Conservation (phyloP, 1,284 basidiomycete genomes). For the Leccinum olivaceoglutinosum region DNA sequence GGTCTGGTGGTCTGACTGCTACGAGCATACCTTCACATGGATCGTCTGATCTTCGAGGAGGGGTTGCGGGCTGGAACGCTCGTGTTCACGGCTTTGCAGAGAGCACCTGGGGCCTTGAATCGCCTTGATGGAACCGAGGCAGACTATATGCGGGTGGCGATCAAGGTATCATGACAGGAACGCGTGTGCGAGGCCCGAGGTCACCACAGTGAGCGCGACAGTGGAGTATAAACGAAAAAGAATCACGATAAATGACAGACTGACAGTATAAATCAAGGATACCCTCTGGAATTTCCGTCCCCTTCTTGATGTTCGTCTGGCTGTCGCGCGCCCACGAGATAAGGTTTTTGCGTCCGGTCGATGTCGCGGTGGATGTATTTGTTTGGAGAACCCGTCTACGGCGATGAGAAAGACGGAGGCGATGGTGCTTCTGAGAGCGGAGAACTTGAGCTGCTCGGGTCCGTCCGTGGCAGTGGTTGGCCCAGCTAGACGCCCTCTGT, state of each 20-base stretch:
- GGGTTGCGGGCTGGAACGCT: conserved; percentile 34
- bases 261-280: conserved; percentile 64
- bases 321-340: conserved; percentile 61
- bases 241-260: conserved; percentile 25
- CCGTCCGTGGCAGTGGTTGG: too few relatives aligned
- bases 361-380: conserved; percentile 72
- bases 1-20: conserved; percentile 82
- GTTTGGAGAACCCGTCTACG: not conserved
- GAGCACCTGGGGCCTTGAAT: conserved; percentile 71
- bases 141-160: conserved; percentile 41
- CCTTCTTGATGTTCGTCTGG: conserved; percentile 58
- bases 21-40: conserved; percentile 63
- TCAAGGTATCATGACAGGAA: not conserved
- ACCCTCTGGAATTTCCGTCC: conserved; percentile 75
- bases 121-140: conserved; percentile 63
- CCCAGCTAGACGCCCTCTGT: too few relatives aligned
- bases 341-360: conserved; percentile 57
- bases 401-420: too few relatives aligned
- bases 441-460: too few relatives aligned
- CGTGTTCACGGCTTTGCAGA: conserved; percentile 81
- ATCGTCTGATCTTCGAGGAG: not conserved
- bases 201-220: not conserved
- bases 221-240: not conserved
- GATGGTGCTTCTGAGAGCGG: too few relatives aligned
- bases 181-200: not conserved